Conservation (phyloP, 176 grass and related monocot genomes). For the Aegilops bicornis region DNA sequence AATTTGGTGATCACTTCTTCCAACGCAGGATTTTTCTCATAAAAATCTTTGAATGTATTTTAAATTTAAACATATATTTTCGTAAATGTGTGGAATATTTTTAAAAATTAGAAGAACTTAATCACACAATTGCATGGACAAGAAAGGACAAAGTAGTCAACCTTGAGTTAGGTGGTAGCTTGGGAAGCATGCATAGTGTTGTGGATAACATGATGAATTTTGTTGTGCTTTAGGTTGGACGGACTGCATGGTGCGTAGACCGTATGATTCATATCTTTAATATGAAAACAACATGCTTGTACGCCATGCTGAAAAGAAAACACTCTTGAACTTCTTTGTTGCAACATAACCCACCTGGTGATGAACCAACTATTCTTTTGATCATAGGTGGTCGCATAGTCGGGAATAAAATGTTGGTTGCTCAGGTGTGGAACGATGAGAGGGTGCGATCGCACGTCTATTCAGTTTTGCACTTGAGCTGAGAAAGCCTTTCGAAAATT, state of each 20-base stretch:
- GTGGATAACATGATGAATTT: not conserved
- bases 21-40: no score
- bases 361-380: not conserved
- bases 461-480: not conserved
- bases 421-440: no score
- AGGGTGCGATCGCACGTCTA: no score
- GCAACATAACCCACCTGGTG: not conserved
- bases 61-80: no score
- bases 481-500: not conserved
- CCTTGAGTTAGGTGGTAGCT: not conserved
- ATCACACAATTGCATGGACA: not conserved
- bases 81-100: no score
- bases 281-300: no score
- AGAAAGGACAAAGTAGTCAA: not conserved
- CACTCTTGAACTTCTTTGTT: no score
- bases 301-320: no score
- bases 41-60: no score
- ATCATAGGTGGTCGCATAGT: not conserved
- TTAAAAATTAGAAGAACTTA: no score
- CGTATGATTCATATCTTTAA: not conserved
- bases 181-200: not conserved
- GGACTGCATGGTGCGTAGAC: not conserved
- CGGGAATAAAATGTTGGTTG: not conserved
- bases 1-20: no score
- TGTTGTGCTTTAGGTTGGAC: not conserved